phyloP scores from a whole-genome alignment of 495 filamentous ascomycete genomes.

The Annulohypoxylon stygium region DNA sequence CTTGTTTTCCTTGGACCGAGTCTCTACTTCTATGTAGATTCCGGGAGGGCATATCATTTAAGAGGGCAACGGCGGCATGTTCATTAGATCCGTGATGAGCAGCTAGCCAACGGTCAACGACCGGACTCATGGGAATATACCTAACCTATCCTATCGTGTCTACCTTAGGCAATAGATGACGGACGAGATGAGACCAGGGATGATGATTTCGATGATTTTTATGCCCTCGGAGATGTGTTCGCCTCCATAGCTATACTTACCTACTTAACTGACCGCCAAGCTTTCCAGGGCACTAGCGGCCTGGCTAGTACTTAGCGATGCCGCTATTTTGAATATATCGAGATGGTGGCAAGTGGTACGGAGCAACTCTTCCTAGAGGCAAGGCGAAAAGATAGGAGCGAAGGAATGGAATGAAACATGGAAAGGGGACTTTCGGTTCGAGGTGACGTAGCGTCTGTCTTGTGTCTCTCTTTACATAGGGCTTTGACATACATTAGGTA shows the following conservation, averaged over 20 bases:
- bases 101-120: background rate
- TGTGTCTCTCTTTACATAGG: constrained; percentile 41
- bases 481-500: constrained; percentile 15
- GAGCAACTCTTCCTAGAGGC: background rate
- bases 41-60: background rate
- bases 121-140: constrained; percentile 6
- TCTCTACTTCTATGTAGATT: constrained; percentile 13
- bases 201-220: constrained; percentile 36
- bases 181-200: constrained; percentile 17
- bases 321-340: background rate
- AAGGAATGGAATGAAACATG: background rate
- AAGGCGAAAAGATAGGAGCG: background rate
- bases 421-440: constrained; percentile 23
- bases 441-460: constrained; percentile 21
- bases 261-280: background rate
- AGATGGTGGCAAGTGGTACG: background rate
- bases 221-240: constrained; percentile 20
- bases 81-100: background rate
- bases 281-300: background rate
- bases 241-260: background rate
- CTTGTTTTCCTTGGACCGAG: constrained; percentile 24
- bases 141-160: background rate
- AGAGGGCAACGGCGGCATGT: background rate
- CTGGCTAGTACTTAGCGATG: background rate
- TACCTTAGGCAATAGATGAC: constrained; percentile 9